Evolutionary conservation across 805 yeast genomes (phyloP), one percentile per base, ranked within the genome.

Genomic region (Diddensiella transvaalensis): DNA sequence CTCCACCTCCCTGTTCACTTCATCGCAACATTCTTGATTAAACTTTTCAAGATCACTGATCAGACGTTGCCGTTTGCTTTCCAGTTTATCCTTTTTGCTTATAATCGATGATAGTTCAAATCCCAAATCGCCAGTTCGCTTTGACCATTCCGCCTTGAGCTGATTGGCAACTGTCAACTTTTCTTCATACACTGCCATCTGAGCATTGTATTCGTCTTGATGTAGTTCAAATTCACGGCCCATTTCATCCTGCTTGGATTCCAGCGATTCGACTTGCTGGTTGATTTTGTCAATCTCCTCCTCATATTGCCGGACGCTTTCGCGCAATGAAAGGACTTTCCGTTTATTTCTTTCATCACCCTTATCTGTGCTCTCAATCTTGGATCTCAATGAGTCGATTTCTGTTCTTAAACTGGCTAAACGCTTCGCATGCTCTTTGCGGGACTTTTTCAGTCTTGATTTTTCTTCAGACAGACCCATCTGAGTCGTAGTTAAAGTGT

Each of bases 401-500:
- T 83, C 89, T 42, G 74, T 67, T 47, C 79, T 74, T 46, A 80
- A 63, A 0, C 78, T 60, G 10, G 71, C 64, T 10, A 81, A 63
- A 46, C 75, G 74, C 56, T 82, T 82, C 45, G 77, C 69, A 58
- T 80, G 73, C 49, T 83, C 88, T 42, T 76, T 76, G 54, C 78
- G 76, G 42, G 75, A 62, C 46, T 79, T 78, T 61, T 80, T 82
- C 55, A 82, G 57, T 48, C 76, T 77, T n/a, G 68, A 58, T 56
- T 77, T 76, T 54, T 81, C 87, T 42, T 80, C 78, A 4, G 74
- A 72, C 38, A 83, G 68, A 35, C 78, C 78, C 21, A 78, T 77
- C 53, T 79, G 78, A 0, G 87, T 81, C 0, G 87, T 80, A 29
- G 79, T 72, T 30, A 83, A 76, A 18, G 85, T 79, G 56, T 80